Evolutionary conservation across 768 basidiomycete species (phyloP), one percentile per base, ranked within the genome.

Genomic region (Sistotremastrum niveocremeum): DNA sequence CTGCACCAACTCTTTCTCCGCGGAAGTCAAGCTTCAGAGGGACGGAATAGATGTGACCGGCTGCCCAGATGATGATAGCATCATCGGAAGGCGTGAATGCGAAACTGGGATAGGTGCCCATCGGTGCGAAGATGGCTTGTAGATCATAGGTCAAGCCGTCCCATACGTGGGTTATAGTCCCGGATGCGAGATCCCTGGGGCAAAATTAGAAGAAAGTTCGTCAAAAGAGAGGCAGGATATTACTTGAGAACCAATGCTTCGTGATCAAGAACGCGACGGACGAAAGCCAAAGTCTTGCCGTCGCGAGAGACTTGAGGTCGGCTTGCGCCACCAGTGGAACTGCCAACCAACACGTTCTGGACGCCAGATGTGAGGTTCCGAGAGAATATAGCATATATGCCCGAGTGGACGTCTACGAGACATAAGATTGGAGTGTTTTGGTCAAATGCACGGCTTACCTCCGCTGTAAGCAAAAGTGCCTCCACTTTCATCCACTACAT

Each of bases 71-170:
- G 50, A 84, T 67, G 44, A 84, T 62, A 1, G 73, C 76, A 47
- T 71, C 66, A 49, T 76, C 74, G 11, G 63, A 60, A 0, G 77
- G 78, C 0, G 76, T 70, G 59, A 84, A 84, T 6, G 81, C 69
- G 54, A 81, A 85, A 1, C 80, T 77, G 0, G 82, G 83, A 52
- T 85, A 85, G 37, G 82, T 85, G 7, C 81, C 80, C 80, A 84
- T 84, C 0, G 83, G 82, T 9, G 81, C 79, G 6, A 76, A 82
- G 43, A 82, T 66, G 7, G 59, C 57, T 20, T 67, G 67, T n/a
- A 78, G 65, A 56, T 85, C 82, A 53, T 81, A 83, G 2, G 71
- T 78, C 33, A 85, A 65, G 0, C 80, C 82, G 46, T 82, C 62
- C 78, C 79, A 84, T 11, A 77, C 58, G 54, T 84, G 61, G 52